Evolutionary conservation across 2,329 filamentous ascomycete species (phyloP).

Genomic region (Rhinocladiella mackenziei): DNA sequence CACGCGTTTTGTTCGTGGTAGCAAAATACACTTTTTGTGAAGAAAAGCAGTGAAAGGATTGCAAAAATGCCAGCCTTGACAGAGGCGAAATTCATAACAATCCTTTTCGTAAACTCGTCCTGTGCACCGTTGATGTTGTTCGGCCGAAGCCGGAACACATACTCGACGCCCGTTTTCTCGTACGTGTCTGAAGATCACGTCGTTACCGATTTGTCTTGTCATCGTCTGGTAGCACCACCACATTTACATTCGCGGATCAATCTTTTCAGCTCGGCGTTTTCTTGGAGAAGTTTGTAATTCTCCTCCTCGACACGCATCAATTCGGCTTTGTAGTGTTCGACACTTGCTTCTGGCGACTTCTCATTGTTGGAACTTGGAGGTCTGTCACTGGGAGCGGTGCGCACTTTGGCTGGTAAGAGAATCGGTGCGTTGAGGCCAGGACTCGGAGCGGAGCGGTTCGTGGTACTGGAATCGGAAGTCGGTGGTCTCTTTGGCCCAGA

Average conservation of each 20-base stretch:
- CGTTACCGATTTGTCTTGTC: too few species aligned
- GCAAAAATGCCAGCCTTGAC: too few species aligned
- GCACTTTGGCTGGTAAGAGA: conserved; percentile 4
- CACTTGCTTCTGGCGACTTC: neutral
- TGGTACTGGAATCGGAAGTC: conserved; percentile 21
- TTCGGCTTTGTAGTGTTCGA: conserved; percentile 23
- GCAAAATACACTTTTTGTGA: too few species aligned
- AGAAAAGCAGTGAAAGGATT: too few species aligned
- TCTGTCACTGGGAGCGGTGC: neutral
- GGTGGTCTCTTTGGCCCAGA: conserved; percentile 16
- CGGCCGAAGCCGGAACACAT: too few species aligned
- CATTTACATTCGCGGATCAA: conserved; percentile 54
- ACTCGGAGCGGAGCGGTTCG: conserved; percentile 22
- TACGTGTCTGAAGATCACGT: too few species aligned
- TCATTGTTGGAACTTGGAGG: neutral
- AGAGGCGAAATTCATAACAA: too few species aligned
- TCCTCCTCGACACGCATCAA: conserved; percentile 32
- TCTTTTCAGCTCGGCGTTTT: conserved; percentile 76
- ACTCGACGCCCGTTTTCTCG: too few species aligned
- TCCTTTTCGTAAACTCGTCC: too few species aligned
- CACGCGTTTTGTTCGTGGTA: too few species aligned
- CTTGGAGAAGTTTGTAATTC: conserved; percentile 63
- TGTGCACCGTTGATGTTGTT: too few species aligned
- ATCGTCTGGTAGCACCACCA: conserved; percentile 13
- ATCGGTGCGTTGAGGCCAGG: conserved; percentile 10